Base-by-base conservation (phyloP, 1,139 yeast species). In the Hansenula anomala region DNA sequence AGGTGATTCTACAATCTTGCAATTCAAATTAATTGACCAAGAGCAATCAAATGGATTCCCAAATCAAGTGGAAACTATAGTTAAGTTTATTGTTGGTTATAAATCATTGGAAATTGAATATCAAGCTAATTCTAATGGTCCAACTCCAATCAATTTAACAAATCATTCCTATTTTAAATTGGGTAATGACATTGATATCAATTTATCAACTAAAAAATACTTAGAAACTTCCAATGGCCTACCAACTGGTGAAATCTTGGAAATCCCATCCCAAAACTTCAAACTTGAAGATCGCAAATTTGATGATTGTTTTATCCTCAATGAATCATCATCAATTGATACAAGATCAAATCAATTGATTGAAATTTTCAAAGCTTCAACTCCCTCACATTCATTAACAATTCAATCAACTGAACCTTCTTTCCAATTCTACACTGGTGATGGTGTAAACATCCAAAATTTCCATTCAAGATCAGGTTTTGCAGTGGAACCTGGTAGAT, bases 361-460 rank as follows among this genome's bases (percentile, higher is more conserved):
- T 3, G n/a, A 15, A n/a, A 9, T 34, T 4, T 4, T 28, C 22
- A 13, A 16, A 9, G 36, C 19, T 3, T 22, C 22, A 16, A 23
- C 30, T n/a, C 4, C 9, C 2, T 15, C 18, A 2, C 26, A 28
- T 23, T 23, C 29, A 17, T 54, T 81, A 33, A 59, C 58, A 14
- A 72, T 75, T 14, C 56, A 61, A 22, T 66, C 85, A 10, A 80
- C 88, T 2, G 89, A 81, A 46, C 89, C 89, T 6, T 64, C 78
- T 5, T 79, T 76, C 67, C 88, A 80, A 58, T 66, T 81, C 38
- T 81, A 80, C 59, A 78, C 87, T 28, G 85, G 85, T 26, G 80
- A 75, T 47, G 65, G 64, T 38, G 66, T 72, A 19, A 52, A 68
- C 42, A 64, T 58, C 7, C 58, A 59, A 18, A 51, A 48, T 24